Conservation (phyloP, 805 yeast species). For the Suhomyces prunicola region DNA sequence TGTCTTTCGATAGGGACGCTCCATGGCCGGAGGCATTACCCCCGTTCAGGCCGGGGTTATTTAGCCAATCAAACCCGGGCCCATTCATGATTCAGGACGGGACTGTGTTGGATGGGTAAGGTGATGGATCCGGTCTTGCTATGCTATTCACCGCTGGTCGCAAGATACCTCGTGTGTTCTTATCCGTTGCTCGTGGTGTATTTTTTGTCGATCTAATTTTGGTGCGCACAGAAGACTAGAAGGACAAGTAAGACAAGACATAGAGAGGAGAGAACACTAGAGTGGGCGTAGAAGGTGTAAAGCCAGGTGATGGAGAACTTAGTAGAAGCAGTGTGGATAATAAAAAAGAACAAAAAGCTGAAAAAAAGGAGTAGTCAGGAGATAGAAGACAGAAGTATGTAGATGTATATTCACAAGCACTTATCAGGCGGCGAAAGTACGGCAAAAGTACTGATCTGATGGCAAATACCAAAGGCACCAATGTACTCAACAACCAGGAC, state of each 20-base stretch:
- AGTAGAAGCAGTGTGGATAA: no score
- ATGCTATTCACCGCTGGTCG: neutral
- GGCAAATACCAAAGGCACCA: no score
- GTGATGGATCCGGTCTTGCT: neutral
- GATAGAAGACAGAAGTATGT: no score
- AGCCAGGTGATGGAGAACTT: no score
- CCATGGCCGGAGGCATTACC: neutral
- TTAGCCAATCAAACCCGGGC: slow-evolving; percentile 54
- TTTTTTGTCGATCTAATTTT: neutral
- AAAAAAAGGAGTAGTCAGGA: no score
- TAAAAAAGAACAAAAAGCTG: no score
- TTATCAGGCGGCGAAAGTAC: no score
- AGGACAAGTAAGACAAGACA: neutral
- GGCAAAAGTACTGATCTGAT: no score
- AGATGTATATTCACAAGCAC: no score
- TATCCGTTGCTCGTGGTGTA: neutral
- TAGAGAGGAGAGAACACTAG: neutral
- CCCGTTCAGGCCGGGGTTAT: slow-evolving; percentile 21
- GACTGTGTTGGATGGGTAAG: neutral
- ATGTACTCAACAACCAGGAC: no score
- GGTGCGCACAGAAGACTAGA: neutral
- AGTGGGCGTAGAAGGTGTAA: neutral
- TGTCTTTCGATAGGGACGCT: neutral
- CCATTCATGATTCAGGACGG: slow-evolving; percentile 17
- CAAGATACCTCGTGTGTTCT: neutral